phyloP scores from a whole-genome alignment of 768 basidiomycete genomes.

The Dictyophora rubrovolvata region DNA sequence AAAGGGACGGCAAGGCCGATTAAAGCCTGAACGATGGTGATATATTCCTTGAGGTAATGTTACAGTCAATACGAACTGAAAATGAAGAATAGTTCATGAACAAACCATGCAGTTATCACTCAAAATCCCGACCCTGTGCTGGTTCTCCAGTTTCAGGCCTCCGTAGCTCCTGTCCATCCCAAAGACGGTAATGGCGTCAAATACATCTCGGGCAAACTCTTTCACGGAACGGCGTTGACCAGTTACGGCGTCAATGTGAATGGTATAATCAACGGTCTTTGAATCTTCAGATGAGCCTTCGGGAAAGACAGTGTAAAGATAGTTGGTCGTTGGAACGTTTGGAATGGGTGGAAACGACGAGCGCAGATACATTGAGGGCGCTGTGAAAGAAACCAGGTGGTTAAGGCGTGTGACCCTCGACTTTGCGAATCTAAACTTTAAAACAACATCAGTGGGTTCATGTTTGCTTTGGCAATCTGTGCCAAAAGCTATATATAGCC shows the following conservation, averaged over 20 bases:
- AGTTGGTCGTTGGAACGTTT: slow-evolving; percentile 38
- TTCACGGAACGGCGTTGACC: slow-evolving; percentile 35
- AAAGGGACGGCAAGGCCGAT: neutral
- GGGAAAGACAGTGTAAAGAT: slow-evolving; percentile 46
- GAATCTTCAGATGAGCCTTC: slow-evolving; percentile 46
- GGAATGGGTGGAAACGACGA: slow-evolving; percentile 50
- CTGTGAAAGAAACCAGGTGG: too few relatives aligned
- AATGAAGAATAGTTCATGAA: slow-evolving; percentile 1
- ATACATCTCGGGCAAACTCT: slow-evolving; percentile 41
- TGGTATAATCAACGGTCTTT: slow-evolving; percentile 30
- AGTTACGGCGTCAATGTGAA: slow-evolving; percentile 47
- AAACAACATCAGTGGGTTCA: too few relatives aligned
- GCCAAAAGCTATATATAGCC: too few relatives aligned
- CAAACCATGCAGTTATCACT: slow-evolving; percentile 60
- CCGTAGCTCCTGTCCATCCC: slow-evolving; percentile 35
- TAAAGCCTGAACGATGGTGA: neutral
- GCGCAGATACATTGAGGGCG: slow-evolving; percentile 38
- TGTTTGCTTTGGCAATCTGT: too few relatives aligned
- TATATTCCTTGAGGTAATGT: neutral
- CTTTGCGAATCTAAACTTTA: too few relatives aligned
- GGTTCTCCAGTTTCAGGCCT: slow-evolving; percentile 44
- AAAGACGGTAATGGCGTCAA: slow-evolving; percentile 48
- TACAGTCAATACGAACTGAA: neutral
- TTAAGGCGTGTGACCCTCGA: too few relatives aligned
- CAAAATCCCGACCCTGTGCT: slow-evolving; percentile 59